Conservation (phyloP, 2,329 filamentous ascomycete genomes). For the Alternaria sp. region DNA sequence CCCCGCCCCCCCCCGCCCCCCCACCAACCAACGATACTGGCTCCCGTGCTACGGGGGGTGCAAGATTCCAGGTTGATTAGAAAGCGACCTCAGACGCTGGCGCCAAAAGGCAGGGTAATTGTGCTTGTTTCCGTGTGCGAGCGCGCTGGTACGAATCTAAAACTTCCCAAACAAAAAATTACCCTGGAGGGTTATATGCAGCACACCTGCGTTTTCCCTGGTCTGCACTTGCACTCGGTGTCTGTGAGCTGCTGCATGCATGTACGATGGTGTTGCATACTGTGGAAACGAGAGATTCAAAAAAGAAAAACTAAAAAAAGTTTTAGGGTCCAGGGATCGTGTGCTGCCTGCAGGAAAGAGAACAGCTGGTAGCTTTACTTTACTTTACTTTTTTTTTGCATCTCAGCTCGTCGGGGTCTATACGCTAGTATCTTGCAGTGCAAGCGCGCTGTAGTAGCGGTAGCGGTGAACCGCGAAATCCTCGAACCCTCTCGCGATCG, state of each 20-base stretch:
- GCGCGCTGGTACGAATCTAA: not conserved
- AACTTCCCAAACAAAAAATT: not conserved
- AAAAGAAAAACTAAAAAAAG: not conserved
- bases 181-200: not conserved
- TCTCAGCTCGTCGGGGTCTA: not conserved
- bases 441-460: not conserved
- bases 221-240: not conserved
- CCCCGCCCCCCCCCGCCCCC: not conserved
- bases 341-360: not conserved
- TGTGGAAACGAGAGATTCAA: constrained; percentile 1
- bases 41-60: not conserved
- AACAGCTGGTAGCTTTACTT: not conserved
- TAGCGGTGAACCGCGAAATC: constrained; percentile 7
- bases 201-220: constrained; percentile 5
- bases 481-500: not conserved
- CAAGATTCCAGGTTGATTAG: not conserved
- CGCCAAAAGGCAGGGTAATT: constrained; percentile 8
- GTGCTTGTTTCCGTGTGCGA: not conserved
- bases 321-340: not conserved
- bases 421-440: constrained; percentile 3
- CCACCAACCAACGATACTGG: not conserved
- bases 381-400: not conserved
- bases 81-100: not conserved
- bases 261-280: constrained; percentile 1
- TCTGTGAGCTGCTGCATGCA: constrained; percentile 6